Conservation (phyloP, 805 yeast species). For the Peterozyma toletana region DNA sequence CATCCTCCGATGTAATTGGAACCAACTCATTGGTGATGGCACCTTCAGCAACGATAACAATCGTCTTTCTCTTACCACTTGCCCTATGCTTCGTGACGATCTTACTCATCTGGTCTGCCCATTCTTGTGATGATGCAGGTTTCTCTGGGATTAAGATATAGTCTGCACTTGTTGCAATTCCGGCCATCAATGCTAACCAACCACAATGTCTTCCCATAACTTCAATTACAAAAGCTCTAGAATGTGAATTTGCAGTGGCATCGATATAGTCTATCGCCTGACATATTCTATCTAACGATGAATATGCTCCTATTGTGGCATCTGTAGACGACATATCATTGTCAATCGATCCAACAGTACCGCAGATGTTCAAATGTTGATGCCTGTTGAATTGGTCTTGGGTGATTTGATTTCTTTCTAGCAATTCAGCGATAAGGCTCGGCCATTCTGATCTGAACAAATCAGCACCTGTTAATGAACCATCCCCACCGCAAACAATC, state of each 20-base stretch:
- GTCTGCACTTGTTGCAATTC: conserved; percentile 75
- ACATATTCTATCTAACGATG: conserved; percentile 70
- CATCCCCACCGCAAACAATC: conserved; percentile 81
- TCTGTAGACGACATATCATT: conserved; percentile 84
- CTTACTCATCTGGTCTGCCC: conserved; percentile 63
- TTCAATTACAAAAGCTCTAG: conserved; percentile 77
- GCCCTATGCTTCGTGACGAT: conserved; percentile 58
- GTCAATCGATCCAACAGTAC: conserved; percentile 78
- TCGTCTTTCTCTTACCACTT: conserved; percentile 72
- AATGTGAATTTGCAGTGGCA: conserved; percentile 78
- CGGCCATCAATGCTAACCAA: conserved; percentile 80
- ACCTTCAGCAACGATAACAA: conserved; percentile 80
- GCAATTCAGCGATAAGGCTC: conserved; percentile 52
- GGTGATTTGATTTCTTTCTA: conserved; percentile 36
- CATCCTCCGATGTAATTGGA: conserved; percentile 61
- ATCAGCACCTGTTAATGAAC: conserved; percentile 79
- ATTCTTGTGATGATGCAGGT: conserved; percentile 55
- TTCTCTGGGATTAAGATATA: conserved; percentile 75
- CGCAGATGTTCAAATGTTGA: conserved; percentile 59
- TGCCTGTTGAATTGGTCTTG: conserved; percentile 36
- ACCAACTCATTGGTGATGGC: conserved; percentile 65
- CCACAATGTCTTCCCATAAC: conserved; percentile 92
- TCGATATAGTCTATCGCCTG: conserved; percentile 75
- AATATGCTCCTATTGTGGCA: conserved; percentile 75
- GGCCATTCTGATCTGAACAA: conserved; percentile 76